These are phyloP conservation scores for Microdochium nivale DNA, from an alignment of 2,329 filamentous ascomycete genomes.

Conservation along the genomic window DNA sequence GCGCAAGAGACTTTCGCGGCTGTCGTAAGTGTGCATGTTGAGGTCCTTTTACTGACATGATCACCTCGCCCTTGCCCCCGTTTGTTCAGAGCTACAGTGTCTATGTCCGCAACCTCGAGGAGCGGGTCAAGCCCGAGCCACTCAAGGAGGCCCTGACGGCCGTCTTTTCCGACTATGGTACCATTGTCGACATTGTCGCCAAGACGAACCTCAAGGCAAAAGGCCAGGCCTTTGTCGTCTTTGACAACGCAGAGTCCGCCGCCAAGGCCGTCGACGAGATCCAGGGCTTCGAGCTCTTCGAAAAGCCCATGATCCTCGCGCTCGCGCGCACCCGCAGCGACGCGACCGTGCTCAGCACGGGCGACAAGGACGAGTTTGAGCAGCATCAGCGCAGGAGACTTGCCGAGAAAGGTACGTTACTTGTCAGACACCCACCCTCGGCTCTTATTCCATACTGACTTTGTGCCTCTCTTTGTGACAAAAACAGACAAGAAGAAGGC, in stretches of 20 bases:
- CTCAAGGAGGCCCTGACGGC: slow-evolving; percentile 65
- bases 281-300: slow-evolving; percentile 88
- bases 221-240: slow-evolving; percentile 93
- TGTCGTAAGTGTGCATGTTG: neutral
- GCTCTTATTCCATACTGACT: neutral
- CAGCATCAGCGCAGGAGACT: slow-evolving; percentile 74
- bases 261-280: slow-evolving; percentile 76
- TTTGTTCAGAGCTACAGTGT: slow-evolving; percentile 33
- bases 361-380: slow-evolving; percentile 76
- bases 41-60: neutral
- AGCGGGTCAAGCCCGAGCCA: slow-evolving; percentile 74
- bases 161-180: slow-evolving; percentile 85
- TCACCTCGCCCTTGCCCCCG: neutral
- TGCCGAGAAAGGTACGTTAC: slow-evolving; percentile 73
- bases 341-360: slow-evolving; percentile 68
- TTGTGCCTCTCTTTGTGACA: no score
- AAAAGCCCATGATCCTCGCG: slow-evolving; percentile 79
- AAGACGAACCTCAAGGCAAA: slow-evolving; percentile 89
- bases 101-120: slow-evolving; percentile 79
- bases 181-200: slow-evolving; percentile 73
- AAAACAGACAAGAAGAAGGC: slow-evolving; percentile 68
- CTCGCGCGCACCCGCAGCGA: slow-evolving; percentile 80
- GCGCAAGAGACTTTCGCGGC: neutral
- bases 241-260: slow-evolving; percentile 73
- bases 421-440: slow-evolving; percentile 1